Conservation (phyloP, 2,329 filamentous ascomycete species). For the Truncatella angustata region DNA sequence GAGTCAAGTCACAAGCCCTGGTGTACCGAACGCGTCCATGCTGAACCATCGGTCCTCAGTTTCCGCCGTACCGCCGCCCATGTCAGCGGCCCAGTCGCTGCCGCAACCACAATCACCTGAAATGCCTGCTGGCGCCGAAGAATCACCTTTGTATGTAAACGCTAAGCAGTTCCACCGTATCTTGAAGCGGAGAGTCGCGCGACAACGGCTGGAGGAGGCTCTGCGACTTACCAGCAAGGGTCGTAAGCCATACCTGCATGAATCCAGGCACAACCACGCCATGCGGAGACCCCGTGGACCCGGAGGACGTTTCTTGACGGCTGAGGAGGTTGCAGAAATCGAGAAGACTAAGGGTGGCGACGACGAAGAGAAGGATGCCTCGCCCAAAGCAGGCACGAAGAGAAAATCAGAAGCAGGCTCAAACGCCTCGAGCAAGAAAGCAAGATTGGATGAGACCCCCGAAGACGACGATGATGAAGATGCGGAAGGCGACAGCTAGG, state of each 20-base stretch:
- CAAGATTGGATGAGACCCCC: conserved; percentile 40
- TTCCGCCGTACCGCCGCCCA: conserved; percentile 59
- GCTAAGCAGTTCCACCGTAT: conserved; percentile 99
- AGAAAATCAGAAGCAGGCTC: conserved; percentile 56
- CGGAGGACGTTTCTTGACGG: conserved; percentile 91
- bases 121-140: conserved; percentile 71
- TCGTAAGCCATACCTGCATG: conserved; percentile 93
- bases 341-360: conserved; percentile 60
- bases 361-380: conserved; percentile 33
- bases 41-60: conserved; percentile 66
- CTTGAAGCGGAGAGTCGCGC: conserved; percentile 86
- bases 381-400: conserved; percentile 47
- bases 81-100: conserved; percentile 62
- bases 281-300: conserved; percentile 94
- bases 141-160: conserved; percentile 95
- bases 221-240: conserved; percentile 91
- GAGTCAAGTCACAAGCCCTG: conserved; percentile 75
- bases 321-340: conserved; percentile 90
- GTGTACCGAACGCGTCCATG: conserved; percentile 71
- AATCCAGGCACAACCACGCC: conserved; percentile 95
- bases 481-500: conserved; percentile 40
- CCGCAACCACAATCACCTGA: conserved; percentile 76
- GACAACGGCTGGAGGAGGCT: conserved; percentile 91
- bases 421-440: conserved; percentile 51
- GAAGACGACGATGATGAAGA: conserved; percentile 46